Evolutionary conservation across 805 yeast genomes (phyloP), one percentile per base, ranked within the genome.

Genomic region (Spencermartinsiella europaea): DNA sequence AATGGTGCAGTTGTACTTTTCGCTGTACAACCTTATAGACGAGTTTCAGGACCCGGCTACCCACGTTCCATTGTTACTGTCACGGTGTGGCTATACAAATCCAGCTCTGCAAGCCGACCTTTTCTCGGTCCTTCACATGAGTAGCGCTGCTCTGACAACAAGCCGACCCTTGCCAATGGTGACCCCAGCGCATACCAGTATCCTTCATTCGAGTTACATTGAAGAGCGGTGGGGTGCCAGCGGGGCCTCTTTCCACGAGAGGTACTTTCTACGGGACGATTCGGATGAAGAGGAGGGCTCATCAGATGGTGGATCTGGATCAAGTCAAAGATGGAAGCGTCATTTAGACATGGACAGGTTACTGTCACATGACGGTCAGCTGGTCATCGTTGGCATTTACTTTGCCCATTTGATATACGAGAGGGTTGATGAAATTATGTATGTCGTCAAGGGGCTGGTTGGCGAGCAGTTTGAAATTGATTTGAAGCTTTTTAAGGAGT

Each of bases 391-490:
- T 15, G 61, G 61, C 1, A 40, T 59, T 20, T 46, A 64, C 2
- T 41, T 61, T 15, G 52, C 58, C 16, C 51, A 56, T n/a, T 53
- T 54, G 47, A 53, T 63, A 4, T 65, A 63, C 37, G 62, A 63
- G 44, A 52, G 67, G 5, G 38, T 64, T 5, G 69, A 65, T 44
- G 64, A 59, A 12, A 40, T 61, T 3, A 44, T 62, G 45, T 28
- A 62, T 17, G 46, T 60, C 5, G 58, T 59, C 25, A 65, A 65
- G 47, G 61, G 58, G 16, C 55, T 65, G 10, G 69, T 65, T 2
- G 69, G 69, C 4, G 69, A 65, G 47, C 55, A 57, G 21, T 64
- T 53, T 47, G 65, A 60, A 17, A 45, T 51, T 5, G 58, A 57
- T 22, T 22, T 33, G 19, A 21, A n/a, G 28, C 19, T 50, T 21